Conservation (phyloP, 1,284 basidiomycete species). For the Cryptococcus jaspeensis region DNA sequence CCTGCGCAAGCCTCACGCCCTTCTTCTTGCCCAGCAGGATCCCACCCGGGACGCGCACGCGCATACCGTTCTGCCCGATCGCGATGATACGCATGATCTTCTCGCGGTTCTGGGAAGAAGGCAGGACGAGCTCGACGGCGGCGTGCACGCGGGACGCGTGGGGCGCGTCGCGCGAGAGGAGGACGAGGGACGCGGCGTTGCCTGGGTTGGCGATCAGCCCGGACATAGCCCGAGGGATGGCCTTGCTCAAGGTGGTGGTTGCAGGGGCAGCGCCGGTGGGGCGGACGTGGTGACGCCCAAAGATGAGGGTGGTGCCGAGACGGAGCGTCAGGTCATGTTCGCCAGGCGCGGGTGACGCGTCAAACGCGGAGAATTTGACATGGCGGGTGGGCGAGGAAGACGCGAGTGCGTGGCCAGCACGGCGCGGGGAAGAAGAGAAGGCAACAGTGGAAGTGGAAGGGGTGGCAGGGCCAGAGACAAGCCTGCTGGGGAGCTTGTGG, state of each 20-base stretch:
- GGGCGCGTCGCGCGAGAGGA: slow-evolving; percentile 39
- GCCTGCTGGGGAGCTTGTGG: background rate
- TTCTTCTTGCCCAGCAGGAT: background rate
- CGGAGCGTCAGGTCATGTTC: slow-evolving; percentile 17
- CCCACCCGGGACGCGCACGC: slow-evolving; percentile 15
- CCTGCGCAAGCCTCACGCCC: slow-evolving; percentile 21
- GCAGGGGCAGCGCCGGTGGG: slow-evolving; percentile 2
- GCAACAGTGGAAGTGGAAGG: slow-evolving; percentile 46
- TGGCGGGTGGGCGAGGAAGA: slow-evolving; percentile 18
- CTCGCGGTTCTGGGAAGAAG: background rate
- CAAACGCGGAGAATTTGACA: slow-evolving; percentile 1
- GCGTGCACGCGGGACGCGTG: slow-evolving; percentile 48
- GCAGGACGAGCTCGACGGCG: slow-evolving; percentile 29
- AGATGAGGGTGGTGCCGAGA: slow-evolving; percentile 31
- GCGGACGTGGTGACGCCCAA: slow-evolving; percentile 39
- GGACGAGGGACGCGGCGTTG: slow-evolving; percentile 24
- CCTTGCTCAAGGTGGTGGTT: slow-evolving; percentile 5
- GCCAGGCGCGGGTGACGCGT: background rate
- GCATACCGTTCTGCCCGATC: slow-evolving; percentile 49
- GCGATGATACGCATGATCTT: slow-evolving; percentile 35
- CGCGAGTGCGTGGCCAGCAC: slow-evolving; percentile 15
- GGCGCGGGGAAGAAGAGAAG: slow-evolving; percentile 38
- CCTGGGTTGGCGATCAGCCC: slow-evolving; percentile 14
- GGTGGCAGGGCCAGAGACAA: slow-evolving; percentile 23
- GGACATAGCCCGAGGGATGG: slow-evolving; percentile 12